A percentile compares a stretch with the other conserved stretches of the same genome.
These are phyloP conservation scores for Malassezia nana DNA, from an alignment of 1,284 basidiomycete species.

Conservation along the genomic window DNA sequence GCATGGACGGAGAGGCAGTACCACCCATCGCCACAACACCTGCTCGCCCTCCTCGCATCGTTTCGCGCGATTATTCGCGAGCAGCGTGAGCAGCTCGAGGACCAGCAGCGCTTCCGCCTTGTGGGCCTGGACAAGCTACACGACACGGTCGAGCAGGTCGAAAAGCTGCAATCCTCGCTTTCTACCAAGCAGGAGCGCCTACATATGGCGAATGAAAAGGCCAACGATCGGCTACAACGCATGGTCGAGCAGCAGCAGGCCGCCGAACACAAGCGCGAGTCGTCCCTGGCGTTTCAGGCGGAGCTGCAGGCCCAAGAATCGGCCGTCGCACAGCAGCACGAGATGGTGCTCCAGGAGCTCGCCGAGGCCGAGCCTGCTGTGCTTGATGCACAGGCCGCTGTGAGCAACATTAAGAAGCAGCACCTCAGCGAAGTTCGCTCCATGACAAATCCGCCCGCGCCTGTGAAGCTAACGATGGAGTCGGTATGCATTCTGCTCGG, in stretches of 20 bases:
- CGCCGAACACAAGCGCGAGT: conserved; percentile 92
- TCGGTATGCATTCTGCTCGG: conserved; percentile 96
- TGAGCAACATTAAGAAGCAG: conserved; percentile 92
- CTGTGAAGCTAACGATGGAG: conserved; percentile 97
- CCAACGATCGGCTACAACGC: conserved; percentile 89
- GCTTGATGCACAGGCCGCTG: conserved; percentile 82
- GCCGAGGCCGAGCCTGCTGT: conserved; percentile 97
- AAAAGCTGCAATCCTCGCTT: conserved; percentile 80
- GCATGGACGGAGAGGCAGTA: conserved; percentile 86
- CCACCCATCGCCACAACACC: conserved; percentile 95
- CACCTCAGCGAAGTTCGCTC: conserved; percentile 94
- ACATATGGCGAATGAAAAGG: conserved; percentile 82
- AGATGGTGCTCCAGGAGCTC: conserved; percentile 85
- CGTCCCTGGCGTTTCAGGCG: conserved; percentile 89
- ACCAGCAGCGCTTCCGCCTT: conserved; percentile 96
- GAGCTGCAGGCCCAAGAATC: conserved; percentile 83
- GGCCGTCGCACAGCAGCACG: conserved; percentile 73
- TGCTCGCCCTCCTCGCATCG: conserved; percentile 96
- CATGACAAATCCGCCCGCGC: conserved; percentile 96
- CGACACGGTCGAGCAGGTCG: conserved; percentile 70
- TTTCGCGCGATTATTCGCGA: conserved; percentile 93
- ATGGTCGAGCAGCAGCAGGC: conserved; percentile 99
- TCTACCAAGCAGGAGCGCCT: conserved; percentile 87
- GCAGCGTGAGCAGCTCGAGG: conserved; percentile 95
- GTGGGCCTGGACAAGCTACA: conserved; percentile 94